A percentile compares a stretch with the other conserved stretches of the same genome.
phyloP scores from a whole-genome alignment of 345 rosid genomes.

The Salix brachista region DNA sequence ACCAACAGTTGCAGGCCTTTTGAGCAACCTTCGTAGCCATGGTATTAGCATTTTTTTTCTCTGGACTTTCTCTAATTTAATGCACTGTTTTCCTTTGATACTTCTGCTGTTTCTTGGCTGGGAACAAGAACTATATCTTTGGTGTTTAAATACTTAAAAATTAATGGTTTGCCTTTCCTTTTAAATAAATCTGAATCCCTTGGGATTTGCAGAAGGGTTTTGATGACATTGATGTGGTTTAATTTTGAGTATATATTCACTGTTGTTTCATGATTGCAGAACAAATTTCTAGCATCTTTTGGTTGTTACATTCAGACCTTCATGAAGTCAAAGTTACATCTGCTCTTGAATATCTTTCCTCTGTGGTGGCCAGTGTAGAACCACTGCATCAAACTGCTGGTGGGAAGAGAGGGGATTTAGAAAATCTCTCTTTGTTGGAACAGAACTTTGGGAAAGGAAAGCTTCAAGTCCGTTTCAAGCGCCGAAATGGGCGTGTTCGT shows the following conservation, averaged over 20 bases:
- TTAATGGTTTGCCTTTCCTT: constrained; percentile 9
- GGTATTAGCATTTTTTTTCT: constrained; percentile 34
- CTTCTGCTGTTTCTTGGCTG: not conserved
- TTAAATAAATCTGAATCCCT: not conserved
- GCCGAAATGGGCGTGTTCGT: constrained; percentile 81
- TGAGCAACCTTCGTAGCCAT: constrained; percentile 72
- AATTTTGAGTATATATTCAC: not conserved
- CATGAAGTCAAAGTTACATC: constrained; percentile 53
- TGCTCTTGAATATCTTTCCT: constrained; percentile 70
- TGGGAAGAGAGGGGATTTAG: constrained; percentile 45
- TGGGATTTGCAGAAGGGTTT: not conserved
- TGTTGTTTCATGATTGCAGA: constrained; percentile 41
- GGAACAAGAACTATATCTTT: not conserved
- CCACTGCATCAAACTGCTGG: constrained; percentile 39
- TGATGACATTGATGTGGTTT: not conserved
- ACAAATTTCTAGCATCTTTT: constrained; percentile 56
- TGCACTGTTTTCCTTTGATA: not conserved
- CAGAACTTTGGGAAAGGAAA: constrained; percentile 53
- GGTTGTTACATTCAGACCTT: constrained; percentile 78
- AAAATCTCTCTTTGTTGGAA: constrained; percentile 41
- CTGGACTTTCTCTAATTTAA: not conserved
- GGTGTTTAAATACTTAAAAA: not conserved
- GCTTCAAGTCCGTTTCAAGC: constrained; percentile 67
- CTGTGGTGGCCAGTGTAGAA: constrained; percentile 63
- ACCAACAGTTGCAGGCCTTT: constrained; percentile 52